Conservation (phyloP, 495 filamentous ascomycete genomes). For the Tuber aestivum region DNA sequence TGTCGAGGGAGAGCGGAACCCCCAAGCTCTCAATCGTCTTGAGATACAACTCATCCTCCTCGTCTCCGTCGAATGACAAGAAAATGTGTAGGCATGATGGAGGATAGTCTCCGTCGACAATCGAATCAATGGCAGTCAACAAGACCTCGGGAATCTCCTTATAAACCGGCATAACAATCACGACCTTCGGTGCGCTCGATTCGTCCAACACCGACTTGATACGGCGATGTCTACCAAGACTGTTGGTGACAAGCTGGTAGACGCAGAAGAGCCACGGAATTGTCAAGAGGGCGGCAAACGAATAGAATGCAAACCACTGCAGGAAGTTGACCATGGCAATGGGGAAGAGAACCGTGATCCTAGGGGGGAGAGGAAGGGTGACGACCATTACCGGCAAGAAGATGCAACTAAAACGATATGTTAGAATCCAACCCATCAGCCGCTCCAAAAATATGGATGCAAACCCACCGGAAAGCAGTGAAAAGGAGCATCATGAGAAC, state of each 20-base stretch:
- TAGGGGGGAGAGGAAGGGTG: slow-evolving; percentile 74
- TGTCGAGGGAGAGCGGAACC: slow-evolving; percentile 67
- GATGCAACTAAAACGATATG: slow-evolving; percentile 54
- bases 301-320: slow-evolving; percentile 95
- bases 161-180: slow-evolving; percentile 96
- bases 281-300: slow-evolving; percentile 77
- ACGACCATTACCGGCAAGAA: slow-evolving; percentile 94
- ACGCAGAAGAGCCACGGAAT: slow-evolving; percentile 92
- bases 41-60: slow-evolving; percentile 82
- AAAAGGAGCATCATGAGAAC: slow-evolving; percentile 70
- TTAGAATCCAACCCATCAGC: slow-evolving; percentile 17
- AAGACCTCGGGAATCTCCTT: slow-evolving; percentile 85
- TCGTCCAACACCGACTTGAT: slow-evolving; percentile 84
- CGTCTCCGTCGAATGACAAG: slow-evolving; percentile 87
- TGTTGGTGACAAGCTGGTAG: slow-evolving; percentile 80
- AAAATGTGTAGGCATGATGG: slow-evolving; percentile 92
- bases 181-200: slow-evolving; percentile 80
- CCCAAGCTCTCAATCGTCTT: slow-evolving; percentile 83
- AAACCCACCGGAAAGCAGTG: slow-evolving; percentile 61
- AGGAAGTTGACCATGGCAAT: slow-evolving; percentile 58
- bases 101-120: slow-evolving; percentile 93
- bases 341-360: slow-evolving; percentile 67
- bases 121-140: slow-evolving; percentile 81
- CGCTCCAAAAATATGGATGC: background rate
- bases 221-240: slow-evolving; percentile 69